These are phyloP conservation scores for Lichenothelia convexa DNA, from an alignment of 495 filamentous ascomycete species.

Conservation along the genomic window DNA sequence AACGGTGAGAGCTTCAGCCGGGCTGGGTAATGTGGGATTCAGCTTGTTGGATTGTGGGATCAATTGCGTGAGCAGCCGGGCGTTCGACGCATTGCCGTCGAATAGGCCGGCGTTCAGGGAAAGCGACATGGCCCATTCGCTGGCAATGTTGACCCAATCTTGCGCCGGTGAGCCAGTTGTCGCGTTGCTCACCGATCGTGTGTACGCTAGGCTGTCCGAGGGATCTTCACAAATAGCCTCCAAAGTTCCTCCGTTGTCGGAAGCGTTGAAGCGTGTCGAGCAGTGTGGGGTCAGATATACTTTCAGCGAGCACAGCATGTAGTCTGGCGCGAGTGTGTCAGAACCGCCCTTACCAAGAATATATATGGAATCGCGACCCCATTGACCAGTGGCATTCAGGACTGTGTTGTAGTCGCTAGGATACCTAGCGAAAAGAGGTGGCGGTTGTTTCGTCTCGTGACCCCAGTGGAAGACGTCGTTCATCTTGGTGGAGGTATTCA, in stretches of 20 bases:
- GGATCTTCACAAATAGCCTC: constrained; percentile 38
- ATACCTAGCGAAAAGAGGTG: constrained; percentile 45
- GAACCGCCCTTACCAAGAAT: constrained; percentile 34
- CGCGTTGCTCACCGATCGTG: constrained; percentile 20
- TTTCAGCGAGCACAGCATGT: constrained; percentile 43
- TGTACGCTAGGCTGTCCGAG: constrained; percentile 32
- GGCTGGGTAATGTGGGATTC: constrained; percentile 34
- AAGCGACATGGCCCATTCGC: constrained; percentile 35
- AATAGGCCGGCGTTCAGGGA: constrained; percentile 41
- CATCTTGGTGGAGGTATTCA: constrained; percentile 13
- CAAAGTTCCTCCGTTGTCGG: constrained; percentile 34
- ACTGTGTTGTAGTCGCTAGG: constrained; percentile 48
- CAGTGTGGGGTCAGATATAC: constrained; percentile 40
- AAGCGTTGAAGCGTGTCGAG: constrained; percentile 41
- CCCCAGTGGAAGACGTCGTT: constrained; percentile 55
- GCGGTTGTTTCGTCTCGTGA: constrained; percentile 22
- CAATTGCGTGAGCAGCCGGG: constrained; percentile 41
- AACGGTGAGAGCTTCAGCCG: constrained; percentile 49
- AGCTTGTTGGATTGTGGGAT: constrained; percentile 17
- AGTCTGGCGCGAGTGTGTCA: constrained; percentile 14
- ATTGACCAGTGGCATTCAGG: constrained; percentile 30
- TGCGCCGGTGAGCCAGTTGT: constrained; percentile 9
- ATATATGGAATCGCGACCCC: constrained; percentile 36
- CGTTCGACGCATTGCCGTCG: constrained; percentile 39
- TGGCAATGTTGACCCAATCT: constrained; percentile 1